These are phyloP conservation scores for Oryza longistaminata DNA, from an alignment of 176 grass and related monocot species.

Conservation along the genomic window DNA sequence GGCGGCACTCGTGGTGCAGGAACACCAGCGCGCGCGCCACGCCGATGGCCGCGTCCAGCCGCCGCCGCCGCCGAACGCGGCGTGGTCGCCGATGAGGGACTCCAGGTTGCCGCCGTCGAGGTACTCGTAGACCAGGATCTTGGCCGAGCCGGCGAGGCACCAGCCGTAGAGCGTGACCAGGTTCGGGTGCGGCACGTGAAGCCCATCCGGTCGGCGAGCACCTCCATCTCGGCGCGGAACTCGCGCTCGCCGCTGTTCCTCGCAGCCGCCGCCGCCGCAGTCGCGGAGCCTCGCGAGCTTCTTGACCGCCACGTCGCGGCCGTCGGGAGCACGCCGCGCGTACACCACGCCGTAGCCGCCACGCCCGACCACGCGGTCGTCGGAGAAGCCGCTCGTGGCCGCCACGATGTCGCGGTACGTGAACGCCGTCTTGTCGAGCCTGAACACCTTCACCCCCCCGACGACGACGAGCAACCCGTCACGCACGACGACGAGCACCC, in stretches of 20 bases:
- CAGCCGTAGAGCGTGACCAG: slow-evolving; percentile 83
- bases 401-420: slow-evolving; percentile 79
- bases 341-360: slow-evolving; percentile 92
- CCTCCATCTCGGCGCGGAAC: slow-evolving; percentile 95
- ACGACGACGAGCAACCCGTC: slow-evolving; percentile 40
- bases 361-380: slow-evolving; percentile 65
- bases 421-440: slow-evolving; percentile 60
- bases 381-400: slow-evolving; percentile 73
- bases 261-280: slow-evolving; percentile 33
- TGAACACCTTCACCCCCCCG: slow-evolving; percentile 64
- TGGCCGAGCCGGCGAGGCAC: slow-evolving; percentile 72
- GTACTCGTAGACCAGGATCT: slow-evolving; percentile 88
- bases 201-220: slow-evolving; percentile 57
- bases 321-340: slow-evolving; percentile 73
- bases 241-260: slow-evolving; percentile 61
- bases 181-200: slow-evolving; percentile 77
- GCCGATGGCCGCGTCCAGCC: slow-evolving; percentile 57
- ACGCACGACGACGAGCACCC: slow-evolving; percentile 26
- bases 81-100: slow-evolving; percentile 50
- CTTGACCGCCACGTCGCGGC: slow-evolving; percentile 78
- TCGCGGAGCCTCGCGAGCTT: slow-evolving; percentile 54
- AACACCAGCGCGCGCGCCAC: slow-evolving; percentile 76
- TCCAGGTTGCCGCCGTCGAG: slow-evolving; percentile 86
- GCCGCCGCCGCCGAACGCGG: slow-evolving; percentile 31
- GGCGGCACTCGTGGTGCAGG: slow-evolving; percentile 85